A percentile compares a stretch with the other conserved stretches of the same genome.
Evolutionary conservation across 1,284 basidiomycete genomes (phyloP).

Genomic region (Austroboletus novae-zelandiae): DNA sequence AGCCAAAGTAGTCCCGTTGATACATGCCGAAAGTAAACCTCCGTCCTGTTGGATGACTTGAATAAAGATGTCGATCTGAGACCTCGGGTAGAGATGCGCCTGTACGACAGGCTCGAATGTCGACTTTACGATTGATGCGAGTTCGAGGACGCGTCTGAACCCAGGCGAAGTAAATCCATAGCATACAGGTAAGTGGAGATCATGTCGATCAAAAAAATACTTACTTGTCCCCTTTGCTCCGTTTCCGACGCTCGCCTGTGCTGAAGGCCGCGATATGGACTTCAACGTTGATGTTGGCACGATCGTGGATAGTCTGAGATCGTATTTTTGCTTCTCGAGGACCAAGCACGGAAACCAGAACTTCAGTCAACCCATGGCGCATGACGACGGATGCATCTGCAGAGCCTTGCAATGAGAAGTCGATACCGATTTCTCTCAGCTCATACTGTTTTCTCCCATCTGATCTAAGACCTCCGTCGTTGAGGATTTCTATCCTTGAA

Average conservation of each 20-base stretch:
- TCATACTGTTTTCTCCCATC: slow-evolving; percentile 92
- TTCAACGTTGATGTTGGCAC: slow-evolving; percentile 84
- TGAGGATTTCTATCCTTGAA: slow-evolving; percentile 85
- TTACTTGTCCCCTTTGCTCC: slow-evolving; percentile 85
- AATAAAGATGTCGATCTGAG: slow-evolving; percentile 91
- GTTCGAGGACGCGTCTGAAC: slow-evolving; percentile 81
- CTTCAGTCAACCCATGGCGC: slow-evolving; percentile 88
- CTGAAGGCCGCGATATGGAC: slow-evolving; percentile 86
- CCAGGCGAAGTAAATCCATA: slow-evolving; percentile 2
- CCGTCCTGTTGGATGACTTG: slow-evolving; percentile 95
- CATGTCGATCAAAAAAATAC: slow-evolving; percentile 29
- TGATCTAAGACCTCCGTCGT: slow-evolving; percentile 85
- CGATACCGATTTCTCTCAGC: slow-evolving; percentile 79
- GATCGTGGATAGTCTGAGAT: slow-evolving; percentile 75
- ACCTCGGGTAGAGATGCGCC: slow-evolving; percentile 87
- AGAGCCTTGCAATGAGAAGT: slow-evolving; percentile 71
- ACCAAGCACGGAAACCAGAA: slow-evolving; percentile 85
- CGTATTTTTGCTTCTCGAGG: slow-evolving; percentile 84
- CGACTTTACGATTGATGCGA: slow-evolving; percentile 83
- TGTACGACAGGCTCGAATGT: slow-evolving; percentile 97
- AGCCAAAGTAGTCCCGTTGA: slow-evolving; percentile 94
- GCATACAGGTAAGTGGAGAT: neutral
- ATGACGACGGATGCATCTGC: slow-evolving; percentile 86
- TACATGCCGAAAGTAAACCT: slow-evolving; percentile 86
- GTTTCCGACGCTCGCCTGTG: slow-evolving; percentile 72